Evolutionary conservation across 1,284 basidiomycete genomes (phyloP), one percentile per base, ranked within the genome.

Genomic region (Cryptococcus jaspeensis): DNA sequence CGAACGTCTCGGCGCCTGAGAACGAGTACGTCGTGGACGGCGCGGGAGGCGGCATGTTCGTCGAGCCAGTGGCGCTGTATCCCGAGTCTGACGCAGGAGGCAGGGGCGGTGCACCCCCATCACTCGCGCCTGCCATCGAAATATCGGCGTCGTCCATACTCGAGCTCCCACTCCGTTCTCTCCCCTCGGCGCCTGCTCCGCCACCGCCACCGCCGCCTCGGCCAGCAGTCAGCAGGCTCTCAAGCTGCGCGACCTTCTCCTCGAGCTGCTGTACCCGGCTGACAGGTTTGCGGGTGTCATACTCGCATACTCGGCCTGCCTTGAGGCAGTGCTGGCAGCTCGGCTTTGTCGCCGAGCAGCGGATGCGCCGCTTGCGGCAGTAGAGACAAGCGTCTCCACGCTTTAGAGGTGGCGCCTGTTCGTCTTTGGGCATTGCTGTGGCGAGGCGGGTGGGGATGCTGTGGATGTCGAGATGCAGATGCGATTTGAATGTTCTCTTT

Each of bases 301-400:
- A 76, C 8, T 70, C 63, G 45, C 74, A 76, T 55, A 71, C 69
- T 45, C 70, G 45, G 36, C 62, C 58, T 40, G 69, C 53, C 47
- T 72, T 73, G 18, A 52, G 46, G 55, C 74, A 76, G 55, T 74
- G 68, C 11, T 68, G 57, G 56, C 74, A 76, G 5, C 64, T 53
- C 0, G 72, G 72, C 50, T 74, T 74, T 6, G 58, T 58, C 6
- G 71, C 72, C 18, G 68, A 67, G 61, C 74, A 76, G n/a, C 63
- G 49, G 36, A 74, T 74, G 13, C 74, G 58, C 1, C 74, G 63
- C 50, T 72, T 70, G 13, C 74, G 67, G 57, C 74, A 76, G 60
- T 74, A 74, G 18, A 74, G 54, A 52, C 74, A 76, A 2, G 74
- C 74, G 50, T 74, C 72, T 12, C 74, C 74, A 8, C 73, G 65